A percentile compares a stretch with the other conserved stretches of the same genome.
Conservation (phyloP, 177 flowering plant genomes). For the Tripterygium wilfordii region DNA sequence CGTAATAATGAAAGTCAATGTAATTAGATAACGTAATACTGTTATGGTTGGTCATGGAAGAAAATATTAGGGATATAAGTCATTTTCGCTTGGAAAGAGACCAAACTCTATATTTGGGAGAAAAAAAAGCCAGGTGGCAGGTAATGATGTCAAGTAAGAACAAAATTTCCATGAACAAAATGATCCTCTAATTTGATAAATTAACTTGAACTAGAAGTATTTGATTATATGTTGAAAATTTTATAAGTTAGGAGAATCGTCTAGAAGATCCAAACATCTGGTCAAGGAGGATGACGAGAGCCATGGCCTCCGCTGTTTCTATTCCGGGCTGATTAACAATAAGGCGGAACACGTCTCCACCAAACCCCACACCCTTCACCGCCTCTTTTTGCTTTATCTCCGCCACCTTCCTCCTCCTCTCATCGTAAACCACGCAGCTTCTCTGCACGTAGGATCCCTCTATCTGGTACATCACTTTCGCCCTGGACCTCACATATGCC, state of each 20-base stretch:
- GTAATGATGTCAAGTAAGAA: too few species aligned
- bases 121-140: too few species aligned
- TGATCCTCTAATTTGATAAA: too few species aligned
- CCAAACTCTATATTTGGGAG: too few species aligned
- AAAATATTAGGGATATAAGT: too few species aligned
- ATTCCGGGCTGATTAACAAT: slow-evolving; percentile 49
- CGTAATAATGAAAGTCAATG: too few species aligned
- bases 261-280: slow-evolving; percentile 59
- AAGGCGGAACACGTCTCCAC: slow-evolving; percentile 63
- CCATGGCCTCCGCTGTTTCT: slow-evolving; percentile 13
- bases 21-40: too few species aligned
- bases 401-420: slow-evolving; percentile 39
- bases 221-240: too few species aligned
- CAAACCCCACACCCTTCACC: slow-evolving; percentile 36
- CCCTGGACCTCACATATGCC: slow-evolving; percentile 36
- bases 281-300: slow-evolving; percentile 56
- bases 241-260: slow-evolving; percentile 12
- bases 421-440: slow-evolving; percentile 50
- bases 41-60: too few species aligned
- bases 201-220: too few species aligned
- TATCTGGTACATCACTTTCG: slow-evolving; percentile 36
- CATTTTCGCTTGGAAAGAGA: too few species aligned
- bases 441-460: slow-evolving; percentile 68
- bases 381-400: slow-evolving; percentile 66
- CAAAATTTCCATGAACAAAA: too few species aligned